Percentiles rank a stretch among this genome's conserved stretches.
Evolutionary conservation across 1,139 yeast species (phyloP).

Genomic region (Saccharomycopsis phalli): DNA sequence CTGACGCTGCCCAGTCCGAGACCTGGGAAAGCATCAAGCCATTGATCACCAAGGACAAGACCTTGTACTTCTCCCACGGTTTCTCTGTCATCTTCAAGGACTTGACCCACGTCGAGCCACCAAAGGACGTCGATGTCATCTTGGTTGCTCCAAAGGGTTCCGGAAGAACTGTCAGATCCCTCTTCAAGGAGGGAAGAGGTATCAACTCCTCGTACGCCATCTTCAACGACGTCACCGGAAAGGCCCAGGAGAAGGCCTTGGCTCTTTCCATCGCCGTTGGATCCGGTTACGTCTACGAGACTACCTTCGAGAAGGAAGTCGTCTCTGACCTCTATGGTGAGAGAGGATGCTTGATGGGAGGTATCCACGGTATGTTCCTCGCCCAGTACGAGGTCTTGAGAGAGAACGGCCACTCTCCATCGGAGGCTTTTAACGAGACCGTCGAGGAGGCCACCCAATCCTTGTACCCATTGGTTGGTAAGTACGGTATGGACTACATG

Average conservation of each 20-base stretch:
- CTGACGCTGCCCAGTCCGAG: conserved; percentile 99
- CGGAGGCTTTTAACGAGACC: conserved; percentile 99
- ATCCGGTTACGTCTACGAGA: conserved; percentile 98
- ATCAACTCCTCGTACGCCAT: conserved; percentile 98
- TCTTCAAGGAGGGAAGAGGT: conserved; percentile 99
- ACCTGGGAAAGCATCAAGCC: conserved; percentile 89
- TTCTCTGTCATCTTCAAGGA: conserved; percentile 99
- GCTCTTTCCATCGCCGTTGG: conserved; percentile 99
- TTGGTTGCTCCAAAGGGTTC: conserved; percentile 99
- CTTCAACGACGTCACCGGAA: conserved; percentile 98
- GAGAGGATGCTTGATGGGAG: conserved; percentile 99
- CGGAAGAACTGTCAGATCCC: conserved; percentile 98
- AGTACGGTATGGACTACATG: conserved; percentile 99
- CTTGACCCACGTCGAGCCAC: conserved; percentile 93
- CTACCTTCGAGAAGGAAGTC: conserved; percentile 98
- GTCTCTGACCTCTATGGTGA: conserved; percentile 99
- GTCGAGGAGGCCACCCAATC: conserved; percentile 99
- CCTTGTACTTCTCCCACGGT: conserved; percentile 98
- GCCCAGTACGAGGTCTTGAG: conserved; percentile 99
- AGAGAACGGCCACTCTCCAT: conserved; percentile 99
- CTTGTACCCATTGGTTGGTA: conserved; percentile 96
- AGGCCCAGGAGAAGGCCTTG: conserved; percentile 98
- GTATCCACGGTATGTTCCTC: conserved; percentile 99
- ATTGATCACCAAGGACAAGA: conserved; percentile 90
- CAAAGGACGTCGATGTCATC: conserved; percentile 90